These are phyloP conservation scores for Malus hybrid DNA, from an alignment of 331 rosid genomes.

Conservation along the genomic window DNA sequence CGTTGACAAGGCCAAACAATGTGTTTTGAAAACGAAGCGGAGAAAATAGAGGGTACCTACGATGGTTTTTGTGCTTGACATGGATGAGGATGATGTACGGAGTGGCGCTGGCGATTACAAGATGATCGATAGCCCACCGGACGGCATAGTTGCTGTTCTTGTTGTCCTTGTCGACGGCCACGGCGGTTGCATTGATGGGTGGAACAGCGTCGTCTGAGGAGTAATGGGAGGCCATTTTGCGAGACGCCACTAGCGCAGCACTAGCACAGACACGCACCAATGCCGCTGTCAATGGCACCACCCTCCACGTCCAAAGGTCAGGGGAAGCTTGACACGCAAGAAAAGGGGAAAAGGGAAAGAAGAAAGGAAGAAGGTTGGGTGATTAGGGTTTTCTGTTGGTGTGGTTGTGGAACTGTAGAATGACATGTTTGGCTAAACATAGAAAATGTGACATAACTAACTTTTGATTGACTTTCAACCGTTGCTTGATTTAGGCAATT, in stretches of 20 bases:
- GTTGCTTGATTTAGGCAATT: conserved; percentile 25
- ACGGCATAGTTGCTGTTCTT: conserved; percentile 66
- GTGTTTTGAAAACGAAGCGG: background rate
- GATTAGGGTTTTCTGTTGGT: background rate
- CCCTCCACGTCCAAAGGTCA: background rate
- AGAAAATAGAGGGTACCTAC: conserved; percentile 69
- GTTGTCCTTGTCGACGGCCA: conserved; percentile 77
- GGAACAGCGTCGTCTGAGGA: conserved; percentile 15
- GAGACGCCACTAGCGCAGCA: background rate
- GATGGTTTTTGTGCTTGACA: conserved; percentile 44
- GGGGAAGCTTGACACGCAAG: background rate
- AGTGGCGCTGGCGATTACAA: conserved; percentile 20
- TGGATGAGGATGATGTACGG: conserved; percentile 56
- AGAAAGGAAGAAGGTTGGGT: background rate
- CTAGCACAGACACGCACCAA: background rate
- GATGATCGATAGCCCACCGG: conserved; percentile 81
- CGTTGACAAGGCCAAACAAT: background rate
- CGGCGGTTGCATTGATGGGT: conserved; percentile 43
- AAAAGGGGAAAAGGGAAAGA: background rate
- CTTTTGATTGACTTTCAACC: conserved; percentile 10
- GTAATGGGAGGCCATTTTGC: conserved; percentile 29
- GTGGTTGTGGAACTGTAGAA: background rate
- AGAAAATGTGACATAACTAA: conserved; percentile 19
- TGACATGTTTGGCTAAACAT: conserved; percentile 1
- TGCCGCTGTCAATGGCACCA: conserved; percentile 4